Evolutionary conservation across 306 rosid species (phyloP), one percentile per base, ranked within the genome.

Genomic region (Cicer arietinum): DNA sequence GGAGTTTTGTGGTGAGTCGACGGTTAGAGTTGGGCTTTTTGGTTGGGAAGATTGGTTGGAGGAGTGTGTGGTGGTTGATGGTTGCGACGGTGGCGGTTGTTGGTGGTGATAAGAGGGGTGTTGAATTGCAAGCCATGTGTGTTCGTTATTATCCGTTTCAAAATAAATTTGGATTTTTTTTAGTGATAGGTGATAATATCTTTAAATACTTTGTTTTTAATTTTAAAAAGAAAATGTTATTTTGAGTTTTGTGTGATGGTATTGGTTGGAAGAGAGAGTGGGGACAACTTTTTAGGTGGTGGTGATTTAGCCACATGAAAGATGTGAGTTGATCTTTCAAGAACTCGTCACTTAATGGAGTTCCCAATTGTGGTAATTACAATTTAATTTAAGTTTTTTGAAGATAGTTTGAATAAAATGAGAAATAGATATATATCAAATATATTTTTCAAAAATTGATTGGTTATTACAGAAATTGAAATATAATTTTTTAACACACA

Each of bases 121-220:
- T 76, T 4, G 66, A 59, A 30, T 35, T 59, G 76, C 88, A 69
- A 67, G 96, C 94, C 97, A 91, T 94, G 18, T 61, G 64, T 37
- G 59, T 10, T 16, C 8, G 5, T 20, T 11, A 1, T 92, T 89
- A 86, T 87, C 91, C 43, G 82, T 20, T 58, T 17, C 42, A 10
- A 74, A 56, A 7, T 47, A 3, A 37, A 8, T 0, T 8, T 5
- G 39, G 1, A 8, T 14, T 13, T 16, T 50, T 61, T 52, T 71
- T 66, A 84, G 80, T 63, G 83, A 78, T n/a, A 6, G 77, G 20
- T 35, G 43, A 60, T 61, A 17, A 50, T 41, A 44, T 45, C 67
- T 59, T n/a, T 18, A 8, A 14, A 4, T 14, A 60, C 0, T 16
- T 77, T 43, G 6, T 7, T 54, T 16, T 1, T 46, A 40, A 1